phyloP scores from a whole-genome alignment of 306 rosid species.

The Cicer yamashitae region DNA sequence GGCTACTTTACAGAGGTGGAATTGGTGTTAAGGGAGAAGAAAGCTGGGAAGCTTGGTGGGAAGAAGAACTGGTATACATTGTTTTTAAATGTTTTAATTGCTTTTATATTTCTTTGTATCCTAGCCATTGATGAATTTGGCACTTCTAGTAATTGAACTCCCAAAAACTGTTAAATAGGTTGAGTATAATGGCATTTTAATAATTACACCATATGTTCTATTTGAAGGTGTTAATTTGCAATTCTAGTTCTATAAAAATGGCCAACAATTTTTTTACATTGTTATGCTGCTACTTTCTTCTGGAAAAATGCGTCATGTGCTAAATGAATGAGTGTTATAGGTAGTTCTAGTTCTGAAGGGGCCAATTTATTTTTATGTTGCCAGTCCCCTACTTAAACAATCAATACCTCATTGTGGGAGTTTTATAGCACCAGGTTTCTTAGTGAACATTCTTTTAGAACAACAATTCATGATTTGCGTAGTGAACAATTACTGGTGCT shows the following conservation, averaged over 20 bases:
- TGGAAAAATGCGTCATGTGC: conserved; percentile 7
- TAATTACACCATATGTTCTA: background rate
- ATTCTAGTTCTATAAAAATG: background rate
- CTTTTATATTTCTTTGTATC: background rate
- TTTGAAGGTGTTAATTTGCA: conserved; percentile 1
- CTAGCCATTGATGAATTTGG: background rate
- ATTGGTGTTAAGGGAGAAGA: conserved; percentile 97
- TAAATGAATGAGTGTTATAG: background rate
- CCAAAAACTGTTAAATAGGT: conserved; percentile 13
- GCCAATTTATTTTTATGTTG: background rate
- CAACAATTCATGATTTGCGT: conserved; percentile 4
- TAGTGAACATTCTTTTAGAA: background rate
- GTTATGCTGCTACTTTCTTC: conserved; percentile 1
- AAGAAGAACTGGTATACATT: conserved; percentile 85
- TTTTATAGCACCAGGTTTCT: background rate
- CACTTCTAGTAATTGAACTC: conserved; percentile 21
- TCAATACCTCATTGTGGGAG: background rate
- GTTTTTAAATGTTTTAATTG: conserved; percentile 25
- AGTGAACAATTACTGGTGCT: background rate
- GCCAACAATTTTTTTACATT: background rate
- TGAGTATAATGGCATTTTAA: conserved; percentile 8
- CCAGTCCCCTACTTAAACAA: background rate
- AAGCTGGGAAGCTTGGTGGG: conserved; percentile 99
- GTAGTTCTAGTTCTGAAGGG: conserved; percentile 7
- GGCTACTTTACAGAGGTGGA: conserved; percentile 96